Base-by-base conservation (phyloP, 2,329 filamentous ascomycete genomes). In the Pseudocercospora musae region DNA sequence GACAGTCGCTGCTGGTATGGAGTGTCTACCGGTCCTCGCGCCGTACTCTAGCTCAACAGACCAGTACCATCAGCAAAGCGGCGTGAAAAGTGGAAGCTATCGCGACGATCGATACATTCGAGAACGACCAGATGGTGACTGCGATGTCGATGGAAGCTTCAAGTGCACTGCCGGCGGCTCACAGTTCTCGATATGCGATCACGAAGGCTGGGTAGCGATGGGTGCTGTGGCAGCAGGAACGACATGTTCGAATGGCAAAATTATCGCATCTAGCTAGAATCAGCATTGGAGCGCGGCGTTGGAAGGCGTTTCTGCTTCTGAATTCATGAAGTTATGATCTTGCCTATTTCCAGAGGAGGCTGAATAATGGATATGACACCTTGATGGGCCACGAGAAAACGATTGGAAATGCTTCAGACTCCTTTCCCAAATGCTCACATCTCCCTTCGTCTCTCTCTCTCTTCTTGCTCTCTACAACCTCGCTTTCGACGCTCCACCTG, bases 1-100 rank as follows among this genome's bases (percentile, higher is more conserved):
- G 9, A 60, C 63, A 13, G 75, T 77, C 15, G 69, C 73, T 5
- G 70, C 66, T 2, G 77, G 76, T 8, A 77, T 78, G 72, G 65
- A 68, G 44, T 79, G 77, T 57, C 60, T 74, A 42, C 75, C 76
- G 0, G 67, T 69, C 54, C 63, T 75, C 33, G 66, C 67, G 3
- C 69, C 71, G 1, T 73, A 70, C 59, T 59, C 66, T 2, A 52
- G 55, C 10, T 44, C 60, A 9, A 70, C 61, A 6, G 40, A 46
- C 21, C 49, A 61, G 29, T 67, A 71, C 31, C 68, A 54, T 13
- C 72, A 74, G 62, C 71, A 74, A 54, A 69, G 63, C 3, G 66
- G 63, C 21, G 66, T 69, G 20, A 59, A 65, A n/a, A 53, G 21
- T 8, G 73, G 72, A 13, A 70, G 65, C 49, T 72, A 73, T 53